These are phyloP conservation scores for Pilobolus umbonatus DNA, from an alignment of 192 early-diverging fungal species.

Conservation along the genomic window DNA sequence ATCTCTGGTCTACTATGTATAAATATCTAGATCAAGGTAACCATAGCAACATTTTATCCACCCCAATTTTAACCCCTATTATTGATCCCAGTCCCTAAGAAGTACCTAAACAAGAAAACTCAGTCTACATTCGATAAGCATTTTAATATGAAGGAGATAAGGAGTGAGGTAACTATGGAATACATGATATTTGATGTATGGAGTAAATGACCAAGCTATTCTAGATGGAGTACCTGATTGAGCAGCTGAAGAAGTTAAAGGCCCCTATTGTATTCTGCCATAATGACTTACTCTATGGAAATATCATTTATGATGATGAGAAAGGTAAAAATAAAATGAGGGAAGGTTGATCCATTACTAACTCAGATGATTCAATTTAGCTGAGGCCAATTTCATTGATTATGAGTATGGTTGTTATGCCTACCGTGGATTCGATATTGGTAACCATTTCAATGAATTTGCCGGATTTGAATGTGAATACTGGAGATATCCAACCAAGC, in stretches of 20 bases:
- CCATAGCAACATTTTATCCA: slow-evolving; percentile 1
- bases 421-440: slow-evolving; percentile 91
- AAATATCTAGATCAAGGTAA: slow-evolving; percentile 67
- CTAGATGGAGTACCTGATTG: slow-evolving; percentile 50
- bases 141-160: slow-evolving; percentile 42
- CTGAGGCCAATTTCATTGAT: slow-evolving; percentile 82
- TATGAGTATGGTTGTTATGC: slow-evolving; percentile 88
- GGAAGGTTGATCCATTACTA: too few relatives aligned
- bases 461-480: slow-evolving; percentile 98
- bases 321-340: too few relatives aligned
- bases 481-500: slow-evolving; percentile 68
- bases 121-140: slow-evolving; percentile 53
- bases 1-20: slow-evolving; percentile 68
- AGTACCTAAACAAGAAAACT: slow-evolving; percentile 50
- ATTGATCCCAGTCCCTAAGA: slow-evolving; percentile 47
- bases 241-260: slow-evolving; percentile 49
- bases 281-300: slow-evolving; percentile 88
- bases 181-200: background rate
- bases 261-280: slow-evolving; percentile 88
- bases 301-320: slow-evolving; percentile 72
- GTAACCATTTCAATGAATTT: slow-evolving; percentile 94
- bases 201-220: background rate
- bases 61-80: background rate
- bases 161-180: slow-evolving; percentile 34
- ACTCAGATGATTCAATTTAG: too few relatives aligned